phyloP scores from a whole-genome alignment of 768 basidiomycete genomes.

The Xanthoconium stramineum region DNA sequence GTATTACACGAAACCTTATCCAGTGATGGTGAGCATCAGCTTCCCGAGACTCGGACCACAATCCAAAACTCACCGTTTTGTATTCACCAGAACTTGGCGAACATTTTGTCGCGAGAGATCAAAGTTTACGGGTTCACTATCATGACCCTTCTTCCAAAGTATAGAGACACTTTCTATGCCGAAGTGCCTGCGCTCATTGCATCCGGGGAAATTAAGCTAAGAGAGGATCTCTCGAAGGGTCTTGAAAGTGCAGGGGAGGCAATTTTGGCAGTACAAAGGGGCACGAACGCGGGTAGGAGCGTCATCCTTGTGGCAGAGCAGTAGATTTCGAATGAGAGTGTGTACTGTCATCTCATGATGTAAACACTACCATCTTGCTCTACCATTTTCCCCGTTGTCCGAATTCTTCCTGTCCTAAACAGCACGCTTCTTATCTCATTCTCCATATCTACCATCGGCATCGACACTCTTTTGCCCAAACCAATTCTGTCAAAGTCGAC shows the following conservation, averaged over 20 bases:
- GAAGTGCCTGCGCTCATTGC: conserved; percentile 40
- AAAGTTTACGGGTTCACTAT: conserved; percentile 46
- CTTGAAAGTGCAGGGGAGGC: conserved; percentile 40
- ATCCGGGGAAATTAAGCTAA: conserved; percentile 45
- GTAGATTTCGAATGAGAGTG: background rate
- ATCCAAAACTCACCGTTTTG: conserved; percentile 6
- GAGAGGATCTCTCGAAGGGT: conserved; percentile 44
- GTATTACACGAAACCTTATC: conserved; percentile 14
- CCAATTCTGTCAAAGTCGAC: conserved; percentile 17
- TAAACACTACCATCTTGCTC: conserved; percentile 25
- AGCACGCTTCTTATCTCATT: conserved; percentile 5
- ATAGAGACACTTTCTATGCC: conserved; percentile 40
- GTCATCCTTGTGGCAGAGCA: conserved; percentile 12
- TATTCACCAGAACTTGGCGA: conserved; percentile 33
- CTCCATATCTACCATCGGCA: conserved; percentile 10
- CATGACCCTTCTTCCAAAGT: conserved; percentile 26
- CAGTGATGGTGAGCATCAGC: conserved; percentile 6
- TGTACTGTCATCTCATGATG: background rate
- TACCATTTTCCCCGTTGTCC: conserved; percentile 15
- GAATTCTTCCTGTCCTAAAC: conserved; percentile 29
- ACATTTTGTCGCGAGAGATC: conserved; percentile 39
- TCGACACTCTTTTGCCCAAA: background rate
- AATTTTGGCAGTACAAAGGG: conserved; percentile 35
- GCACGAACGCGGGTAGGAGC: conserved; percentile 34
- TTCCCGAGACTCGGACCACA: background rate